phyloP scores from a whole-genome alignment of 495 filamentous ascomycete genomes.

The Penicillium fimorum region DNA sequence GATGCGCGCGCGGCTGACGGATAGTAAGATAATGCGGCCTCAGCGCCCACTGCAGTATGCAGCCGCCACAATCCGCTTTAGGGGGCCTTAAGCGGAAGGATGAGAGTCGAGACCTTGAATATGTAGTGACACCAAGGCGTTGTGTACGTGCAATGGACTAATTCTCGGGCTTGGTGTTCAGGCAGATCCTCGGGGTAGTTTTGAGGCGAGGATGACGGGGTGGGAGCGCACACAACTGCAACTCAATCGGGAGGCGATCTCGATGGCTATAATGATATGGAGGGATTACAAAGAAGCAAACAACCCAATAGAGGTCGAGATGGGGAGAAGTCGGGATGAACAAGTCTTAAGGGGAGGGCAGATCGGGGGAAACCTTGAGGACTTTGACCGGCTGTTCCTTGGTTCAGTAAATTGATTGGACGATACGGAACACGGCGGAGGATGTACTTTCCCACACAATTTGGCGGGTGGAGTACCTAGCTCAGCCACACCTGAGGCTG shows the following conservation, averaged over 20 bases:
- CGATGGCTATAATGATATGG: not conserved
- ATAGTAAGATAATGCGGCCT: slow-evolving; percentile 23
- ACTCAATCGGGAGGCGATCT: not conserved
- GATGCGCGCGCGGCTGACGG: slow-evolving; percentile 29
- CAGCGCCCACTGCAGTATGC: slow-evolving; percentile 22
- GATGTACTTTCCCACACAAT: slow-evolving; percentile 8
- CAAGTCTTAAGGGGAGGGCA: slow-evolving; percentile 7
- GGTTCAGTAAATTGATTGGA: slow-evolving; percentile 10
- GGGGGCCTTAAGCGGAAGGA: slow-evolving; percentile 5
- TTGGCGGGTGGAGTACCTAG: slow-evolving; percentile 9
- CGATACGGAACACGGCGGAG: slow-evolving; percentile 14
- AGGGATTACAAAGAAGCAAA: not conserved
- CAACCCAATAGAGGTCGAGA: not conserved
- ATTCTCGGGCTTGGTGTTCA: not conserved
- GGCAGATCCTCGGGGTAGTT: slow-evolving; percentile 1
- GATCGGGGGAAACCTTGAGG: slow-evolving; percentile 8
- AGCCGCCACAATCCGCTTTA: slow-evolving; percentile 13
- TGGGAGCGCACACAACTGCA: slow-evolving; percentile 2
- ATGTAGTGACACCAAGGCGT: not conserved
- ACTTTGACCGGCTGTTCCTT: slow-evolving; percentile 13
- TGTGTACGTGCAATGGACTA: slow-evolving; percentile 15
- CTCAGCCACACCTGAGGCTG: slow-evolving; percentile 15
- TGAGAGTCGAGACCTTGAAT: slow-evolving; percentile 7
- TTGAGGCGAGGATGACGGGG: slow-evolving; percentile 8
- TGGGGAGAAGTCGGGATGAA: not conserved